Percentiles rank a stretch among this genome's conserved stretches.
These are phyloP conservation scores for Closterium sp. DNA, from an alignment of 139 green algal species.

Conservation along the genomic window DNA sequence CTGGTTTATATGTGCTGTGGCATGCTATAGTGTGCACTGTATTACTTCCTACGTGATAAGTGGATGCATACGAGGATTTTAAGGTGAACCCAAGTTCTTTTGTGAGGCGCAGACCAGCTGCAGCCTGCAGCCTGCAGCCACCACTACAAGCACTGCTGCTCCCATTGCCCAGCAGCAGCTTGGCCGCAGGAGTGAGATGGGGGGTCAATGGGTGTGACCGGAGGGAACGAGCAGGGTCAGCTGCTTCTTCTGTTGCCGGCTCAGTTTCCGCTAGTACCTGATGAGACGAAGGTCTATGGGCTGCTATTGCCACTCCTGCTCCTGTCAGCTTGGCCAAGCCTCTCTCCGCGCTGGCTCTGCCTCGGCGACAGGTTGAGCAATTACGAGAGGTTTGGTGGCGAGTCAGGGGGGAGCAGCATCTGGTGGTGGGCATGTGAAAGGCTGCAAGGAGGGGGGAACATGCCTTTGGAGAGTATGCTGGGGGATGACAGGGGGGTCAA, in stretches of 20 bases:
- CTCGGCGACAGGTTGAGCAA: neutral
- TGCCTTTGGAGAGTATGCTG: neutral
- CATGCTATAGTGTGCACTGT: too few relatives aligned
- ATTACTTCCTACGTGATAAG: too few relatives aligned
- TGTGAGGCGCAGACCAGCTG: too few relatives aligned
- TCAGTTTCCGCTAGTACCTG: too few relatives aligned
- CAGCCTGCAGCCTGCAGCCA: too few relatives aligned
- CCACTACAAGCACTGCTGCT: too few relatives aligned
- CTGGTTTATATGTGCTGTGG: too few relatives aligned
- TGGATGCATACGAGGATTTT: too few relatives aligned
- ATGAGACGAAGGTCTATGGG: conserved; percentile 27
- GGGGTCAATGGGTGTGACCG: neutral
- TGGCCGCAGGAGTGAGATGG: neutral
- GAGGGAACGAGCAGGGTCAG: neutral
- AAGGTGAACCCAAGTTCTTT: too few relatives aligned
- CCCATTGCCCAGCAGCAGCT: neutral
- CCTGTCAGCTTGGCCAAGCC: neutral
- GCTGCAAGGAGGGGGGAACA: conserved; percentile 4
- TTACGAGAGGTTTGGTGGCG: neutral
- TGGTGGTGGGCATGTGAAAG: neutral
- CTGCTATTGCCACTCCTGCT: conserved; percentile 27
- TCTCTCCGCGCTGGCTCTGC: neutral
- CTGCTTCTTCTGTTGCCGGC: neutral
- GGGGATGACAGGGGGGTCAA: neutral
- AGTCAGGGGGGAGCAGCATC: too few relatives aligned